These are phyloP conservation scores for Cyclaneusma minus DNA, from an alignment of 2,329 filamentous ascomycete genomes.

Conservation along the genomic window DNA sequence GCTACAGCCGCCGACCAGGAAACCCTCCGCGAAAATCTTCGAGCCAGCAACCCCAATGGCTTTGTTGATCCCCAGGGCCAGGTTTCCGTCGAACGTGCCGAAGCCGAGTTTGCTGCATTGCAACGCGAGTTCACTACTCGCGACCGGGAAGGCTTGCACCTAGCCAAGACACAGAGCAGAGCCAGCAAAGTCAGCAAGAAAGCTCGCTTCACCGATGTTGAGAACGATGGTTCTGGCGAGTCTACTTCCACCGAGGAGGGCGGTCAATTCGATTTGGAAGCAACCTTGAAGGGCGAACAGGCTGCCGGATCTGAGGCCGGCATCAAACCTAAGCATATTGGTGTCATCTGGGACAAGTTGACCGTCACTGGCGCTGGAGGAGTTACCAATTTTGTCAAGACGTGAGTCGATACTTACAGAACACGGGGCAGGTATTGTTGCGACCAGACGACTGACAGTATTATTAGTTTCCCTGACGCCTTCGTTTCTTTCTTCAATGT, in stretches of 20 bases:
- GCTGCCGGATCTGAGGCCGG: slow-evolving; percentile 60
- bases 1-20: too few species aligned
- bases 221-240: slow-evolving; percentile 38
- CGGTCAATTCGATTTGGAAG: slow-evolving; percentile 61
- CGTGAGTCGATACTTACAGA: too few species aligned
- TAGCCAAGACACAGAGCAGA: slow-evolving; percentile 29
- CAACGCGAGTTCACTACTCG: slow-evolving; percentile 42
- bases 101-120: slow-evolving; percentile 56
- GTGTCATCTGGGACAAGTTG: slow-evolving; percentile 63
- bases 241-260: slow-evolving; percentile 28
- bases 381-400: slow-evolving; percentile 48
- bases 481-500: slow-evolving; percentile 65
- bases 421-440: too few species aligned
- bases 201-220: slow-evolving; percentile 30
- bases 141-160: slow-evolving; percentile 35
- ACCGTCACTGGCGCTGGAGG: slow-evolving; percentile 65
- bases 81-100: slow-evolving; percentile 50
- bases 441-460: too few species aligned
- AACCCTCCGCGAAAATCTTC: slow-evolving; percentile 21
- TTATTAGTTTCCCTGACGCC: too few species aligned
- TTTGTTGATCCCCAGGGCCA: slow-evolving; percentile 25
- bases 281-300: slow-evolving; percentile 54
- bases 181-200: slow-evolving; percentile 18
- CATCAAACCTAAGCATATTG: slow-evolving; percentile 67
- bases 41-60: slow-evolving; percentile 32